These are phyloP conservation scores for Circinella minor DNA, from an alignment of 371 early-diverging fungal species.

Conservation along the genomic window DNA sequence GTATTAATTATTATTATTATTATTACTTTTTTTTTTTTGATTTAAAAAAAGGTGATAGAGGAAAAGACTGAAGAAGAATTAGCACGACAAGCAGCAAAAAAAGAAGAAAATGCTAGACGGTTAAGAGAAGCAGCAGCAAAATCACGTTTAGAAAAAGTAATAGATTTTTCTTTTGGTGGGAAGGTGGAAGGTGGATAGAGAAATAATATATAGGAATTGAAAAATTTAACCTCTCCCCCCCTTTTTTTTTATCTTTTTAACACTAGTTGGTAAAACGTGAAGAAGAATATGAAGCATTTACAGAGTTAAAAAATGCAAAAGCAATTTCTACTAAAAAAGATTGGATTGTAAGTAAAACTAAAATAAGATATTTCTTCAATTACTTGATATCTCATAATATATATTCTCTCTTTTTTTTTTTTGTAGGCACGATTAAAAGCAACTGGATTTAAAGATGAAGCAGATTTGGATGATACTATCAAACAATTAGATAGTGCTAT, in stretches of 20 bases:
- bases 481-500: conserved; percentile 70
- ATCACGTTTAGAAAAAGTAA: conserved; percentile 78
- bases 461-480: conserved; percentile 76
- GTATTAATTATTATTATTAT: too few relatives aligned
- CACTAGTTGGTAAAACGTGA: conserved; percentile 56
- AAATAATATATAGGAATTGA: not conserved
- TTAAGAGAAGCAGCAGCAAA: conserved; percentile 82
- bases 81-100: conserved; percentile 70
- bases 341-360: conserved; percentile 48
- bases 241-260: too few relatives aligned
- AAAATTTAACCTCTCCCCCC: too few relatives aligned
- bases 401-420: not conserved
- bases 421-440: conserved; percentile 61
- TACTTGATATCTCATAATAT: too few relatives aligned
- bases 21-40: not conserved
- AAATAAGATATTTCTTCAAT: not conserved
- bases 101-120: conserved; percentile 75
- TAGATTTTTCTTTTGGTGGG: not conserved
- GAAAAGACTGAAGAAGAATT: conserved; percentile 83
- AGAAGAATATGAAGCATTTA: conserved; percentile 63
- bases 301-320: conserved; percentile 57
- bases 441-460: conserved; percentile 72
- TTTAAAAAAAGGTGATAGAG: conserved; percentile 48
- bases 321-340: conserved; percentile 53
- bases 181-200: not conserved